Evolutionary conservation across 352 stramenopile genomes (phyloP), one percentile per base, ranked within the genome.

Genomic region (Globisporangium nodosum): DNA sequence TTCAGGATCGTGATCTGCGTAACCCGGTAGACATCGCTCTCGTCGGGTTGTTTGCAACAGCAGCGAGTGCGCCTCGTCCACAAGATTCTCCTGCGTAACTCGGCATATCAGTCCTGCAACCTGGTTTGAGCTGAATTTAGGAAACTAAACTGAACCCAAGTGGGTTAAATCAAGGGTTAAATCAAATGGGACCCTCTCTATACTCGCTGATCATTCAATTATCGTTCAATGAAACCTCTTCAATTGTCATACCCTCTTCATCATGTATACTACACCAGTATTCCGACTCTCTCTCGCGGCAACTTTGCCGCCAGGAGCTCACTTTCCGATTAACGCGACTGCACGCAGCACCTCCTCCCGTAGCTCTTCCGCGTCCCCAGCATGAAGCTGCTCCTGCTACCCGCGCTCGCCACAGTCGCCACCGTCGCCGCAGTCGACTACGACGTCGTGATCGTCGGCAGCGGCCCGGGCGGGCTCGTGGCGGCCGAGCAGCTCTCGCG

Each of bases 361-460:
- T 9, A 46, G 13, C 40, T 46, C n/a, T 15, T 13, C n/a, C 1
- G 12, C 43, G 9, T 4, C 18, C 18, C 5, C 85, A 18, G 71
- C 70, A 31, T 67, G 2, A 63, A 56, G 13, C 42, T 87, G 13
- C 71, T 63, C 31, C 67, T 87, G 8, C 54, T 87, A 1, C 74
- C 87, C 45, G 78, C 77, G 35, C 74, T 74, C 11, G 43, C 43
- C 12, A 48, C 30, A 6, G 33, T 11, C 33, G 33, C 33, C 33
- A 37, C 33, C 6, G 33, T 11, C 33, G 33, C 33, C 30, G 43
- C 4, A 15, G 37, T 53, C 52, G 71, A 71, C 20, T 81, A 78
- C 46, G 18, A 68, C 33, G 67, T 72, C n/a, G 63, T 74, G 15
- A 55, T 74, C 52, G 60, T 73, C 37, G 68, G 68, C 53, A 67